Evolutionary conservation across 169 alveolate genomes (phyloP).

Genomic region (Theileria orientalis): DNA sequence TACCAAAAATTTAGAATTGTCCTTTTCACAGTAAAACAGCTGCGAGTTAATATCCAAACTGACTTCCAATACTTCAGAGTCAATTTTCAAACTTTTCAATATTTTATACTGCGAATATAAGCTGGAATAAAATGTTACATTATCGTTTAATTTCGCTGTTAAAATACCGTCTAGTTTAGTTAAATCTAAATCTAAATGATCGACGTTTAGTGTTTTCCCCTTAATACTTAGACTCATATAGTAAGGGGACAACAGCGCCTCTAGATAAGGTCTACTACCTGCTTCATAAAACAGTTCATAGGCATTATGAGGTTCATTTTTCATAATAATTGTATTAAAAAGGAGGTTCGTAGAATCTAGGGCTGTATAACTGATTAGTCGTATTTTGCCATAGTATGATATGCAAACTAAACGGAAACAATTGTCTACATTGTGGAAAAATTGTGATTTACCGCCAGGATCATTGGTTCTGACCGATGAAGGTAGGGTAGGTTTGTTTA

Average conservation of each 20-base stretch:
- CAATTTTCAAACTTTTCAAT: background rate
- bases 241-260: background rate
- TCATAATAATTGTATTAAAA: background rate
- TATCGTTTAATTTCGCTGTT: slow-evolving; percentile 23
- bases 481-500: background rate
- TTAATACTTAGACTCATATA: background rate
- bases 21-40: slow-evolving; percentile 26
- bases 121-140: slow-evolving; percentile 35
- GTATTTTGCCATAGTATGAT: background rate
- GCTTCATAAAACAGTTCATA: slow-evolving; percentile 1
- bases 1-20: slow-evolving; percentile 1
- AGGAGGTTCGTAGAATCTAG: background rate
- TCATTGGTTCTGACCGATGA: background rate
- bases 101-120: background rate
- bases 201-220: background rate
- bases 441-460: background rate
- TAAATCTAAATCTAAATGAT: slow-evolving; percentile 6
- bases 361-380: background rate
- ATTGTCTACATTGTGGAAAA: background rate
- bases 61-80: background rate
- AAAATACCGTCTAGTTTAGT: slow-evolving; percentile 1
- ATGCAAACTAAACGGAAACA: background rate
- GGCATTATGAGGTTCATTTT: background rate
- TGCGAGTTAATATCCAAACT: slow-evolving; percentile 29
- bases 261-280: background rate